Percentiles rank a stretch among this genome's conserved stretches.
phyloP scores from a whole-genome alignment of 1,284 basidiomycete species.

The Dichomitus squalens region DNA sequence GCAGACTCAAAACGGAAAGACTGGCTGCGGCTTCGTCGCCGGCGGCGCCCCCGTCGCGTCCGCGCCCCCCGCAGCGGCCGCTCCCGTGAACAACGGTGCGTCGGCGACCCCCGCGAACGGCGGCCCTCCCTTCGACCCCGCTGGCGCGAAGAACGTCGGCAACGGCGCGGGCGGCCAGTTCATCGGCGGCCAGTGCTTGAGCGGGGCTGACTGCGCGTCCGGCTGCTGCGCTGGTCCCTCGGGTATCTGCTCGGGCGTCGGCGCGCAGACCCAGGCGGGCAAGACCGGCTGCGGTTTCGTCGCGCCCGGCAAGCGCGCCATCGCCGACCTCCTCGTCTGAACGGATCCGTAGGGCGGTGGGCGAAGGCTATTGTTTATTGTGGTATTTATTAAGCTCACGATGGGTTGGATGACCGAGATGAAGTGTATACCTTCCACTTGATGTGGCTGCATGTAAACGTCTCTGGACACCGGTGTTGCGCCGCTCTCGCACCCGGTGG shows the following conservation, averaged over 20 bases:
- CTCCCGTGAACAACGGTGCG: no score
- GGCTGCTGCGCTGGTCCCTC: not conserved
- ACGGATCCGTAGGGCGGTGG: no score
- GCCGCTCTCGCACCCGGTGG: not conserved
- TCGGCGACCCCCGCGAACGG: not conserved
- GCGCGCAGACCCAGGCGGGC: conserved; percentile 1
- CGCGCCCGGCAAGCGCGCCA: not conserved
- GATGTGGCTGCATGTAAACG: not conserved
- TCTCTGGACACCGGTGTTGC: not conserved
- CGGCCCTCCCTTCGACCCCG: not conserved
- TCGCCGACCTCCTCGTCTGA: conserved; percentile 1
- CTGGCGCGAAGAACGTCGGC: not conserved
- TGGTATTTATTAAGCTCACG: not conserved
- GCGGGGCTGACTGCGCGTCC: not conserved
- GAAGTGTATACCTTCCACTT: not conserved
- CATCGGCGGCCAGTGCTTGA: not conserved
- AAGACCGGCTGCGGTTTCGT: conserved; percentile 1
- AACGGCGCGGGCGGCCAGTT: not conserved
- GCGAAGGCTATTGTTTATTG: not conserved
- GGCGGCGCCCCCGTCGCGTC: not conserved
- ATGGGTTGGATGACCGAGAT: not conserved
- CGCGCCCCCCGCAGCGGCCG: not conserved
- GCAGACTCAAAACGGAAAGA: not conserved
- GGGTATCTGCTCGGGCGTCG: not conserved
- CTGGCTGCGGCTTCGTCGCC: not conserved